Evolutionary conservation across 2,329 filamentous ascomycete species (phyloP).

Genomic region (Pseudonectria buxi): DNA sequence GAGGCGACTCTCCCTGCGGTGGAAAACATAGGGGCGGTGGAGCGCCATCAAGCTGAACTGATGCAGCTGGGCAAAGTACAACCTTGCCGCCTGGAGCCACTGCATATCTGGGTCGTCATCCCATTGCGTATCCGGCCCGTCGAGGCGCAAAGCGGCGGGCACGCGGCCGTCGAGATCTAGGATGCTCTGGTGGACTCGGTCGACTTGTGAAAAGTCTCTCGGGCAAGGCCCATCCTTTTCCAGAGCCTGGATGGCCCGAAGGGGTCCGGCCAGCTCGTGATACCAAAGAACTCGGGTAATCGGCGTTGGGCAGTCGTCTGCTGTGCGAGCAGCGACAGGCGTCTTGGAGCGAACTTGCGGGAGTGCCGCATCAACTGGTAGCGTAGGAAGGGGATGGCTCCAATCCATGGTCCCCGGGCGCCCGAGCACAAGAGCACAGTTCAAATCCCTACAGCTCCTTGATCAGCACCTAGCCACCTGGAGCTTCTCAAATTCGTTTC

Average conservation of each 20-base stretch:
- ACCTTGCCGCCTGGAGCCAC: constrained; percentile 44
- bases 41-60: constrained; percentile 53
- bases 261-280: constrained; percentile 38
- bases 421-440: constrained; percentile 47
- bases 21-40: constrained; percentile 57
- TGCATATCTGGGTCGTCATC: constrained; percentile 45
- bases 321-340: constrained; percentile 40
- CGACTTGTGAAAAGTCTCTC: constrained; percentile 47
- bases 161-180: constrained; percentile 40
- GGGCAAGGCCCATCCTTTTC: constrained; percentile 51
- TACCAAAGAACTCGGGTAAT: constrained; percentile 48
- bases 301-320: constrained; percentile 49
- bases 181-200: constrained; percentile 46
- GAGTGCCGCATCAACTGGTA: constrained; percentile 47
- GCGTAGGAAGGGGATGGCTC: constrained; percentile 38
- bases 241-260: constrained; percentile 48
- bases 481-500: too few relatives aligned
- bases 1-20: constrained; percentile 44
- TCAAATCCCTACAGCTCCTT: constrained; percentile 43
- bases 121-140: constrained; percentile 51
- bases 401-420: constrained; percentile 50
- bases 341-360: constrained; percentile 41
- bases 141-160: constrained; percentile 46
- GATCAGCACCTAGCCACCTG: too few relatives aligned
- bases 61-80: constrained; percentile 40